Conservation (phyloP, 495 filamentous ascomycete species). For the Tuber indicum region DNA sequence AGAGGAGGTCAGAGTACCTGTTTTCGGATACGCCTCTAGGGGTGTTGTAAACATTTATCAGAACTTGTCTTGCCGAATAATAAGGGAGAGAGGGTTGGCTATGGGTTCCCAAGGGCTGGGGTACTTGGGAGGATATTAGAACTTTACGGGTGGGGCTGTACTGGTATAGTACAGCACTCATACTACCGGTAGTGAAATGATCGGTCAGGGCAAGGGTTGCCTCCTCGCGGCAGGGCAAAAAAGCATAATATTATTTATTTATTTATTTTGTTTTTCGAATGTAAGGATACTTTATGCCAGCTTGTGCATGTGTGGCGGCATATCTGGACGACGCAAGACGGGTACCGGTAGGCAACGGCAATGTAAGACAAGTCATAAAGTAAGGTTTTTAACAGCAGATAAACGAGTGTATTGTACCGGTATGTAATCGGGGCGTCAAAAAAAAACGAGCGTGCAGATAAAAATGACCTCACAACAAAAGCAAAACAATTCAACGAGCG, state of each 20-base stretch:
- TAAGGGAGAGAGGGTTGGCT: no score
- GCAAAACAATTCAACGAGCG: not conserved
- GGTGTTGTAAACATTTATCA: no score
- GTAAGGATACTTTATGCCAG: not conserved
- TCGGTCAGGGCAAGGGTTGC: not conserved
- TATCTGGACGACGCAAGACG: not conserved
- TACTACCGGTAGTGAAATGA: not conserved
- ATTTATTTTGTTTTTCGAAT: not conserved
- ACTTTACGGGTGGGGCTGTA: no score
- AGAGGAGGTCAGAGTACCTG: no score
- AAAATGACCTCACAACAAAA: not conserved
- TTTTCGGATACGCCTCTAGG: no score
- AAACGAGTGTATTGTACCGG: not conserved
- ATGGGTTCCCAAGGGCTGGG: no score
- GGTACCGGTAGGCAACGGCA: not conserved
- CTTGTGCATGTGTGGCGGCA: not conserved
- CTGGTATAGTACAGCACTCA: not conserved
- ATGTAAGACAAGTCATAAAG: not conserved
- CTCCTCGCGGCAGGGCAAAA: not conserved
- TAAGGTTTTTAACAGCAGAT: not conserved
- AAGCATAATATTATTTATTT: not conserved
- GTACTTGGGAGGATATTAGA: no score
- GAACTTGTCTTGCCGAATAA: no score
- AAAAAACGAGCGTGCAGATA: not conserved
- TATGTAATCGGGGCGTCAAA: not conserved